Conservation (phyloP, 2,329 filamentous ascomycete genomes). For the Metarhizium brunneum region DNA sequence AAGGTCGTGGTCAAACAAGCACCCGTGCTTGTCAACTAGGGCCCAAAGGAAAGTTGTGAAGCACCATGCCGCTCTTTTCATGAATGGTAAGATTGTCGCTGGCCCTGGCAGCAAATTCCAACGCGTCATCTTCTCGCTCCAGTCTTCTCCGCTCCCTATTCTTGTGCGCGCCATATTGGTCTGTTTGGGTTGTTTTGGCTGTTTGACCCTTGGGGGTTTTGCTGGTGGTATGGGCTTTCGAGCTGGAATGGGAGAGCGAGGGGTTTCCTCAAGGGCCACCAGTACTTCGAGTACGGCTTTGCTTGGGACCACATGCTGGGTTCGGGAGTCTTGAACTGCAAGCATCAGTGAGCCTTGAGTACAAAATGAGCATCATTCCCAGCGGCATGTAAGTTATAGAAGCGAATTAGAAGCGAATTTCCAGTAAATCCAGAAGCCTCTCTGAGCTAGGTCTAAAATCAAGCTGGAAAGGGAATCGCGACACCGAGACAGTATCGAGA, state of each 20-base stretch:
- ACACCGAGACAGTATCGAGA: background rate
- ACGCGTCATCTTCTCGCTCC: background rate
- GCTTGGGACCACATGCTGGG: background rate
- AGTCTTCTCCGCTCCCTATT: background rate
- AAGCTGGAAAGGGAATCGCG: background rate
- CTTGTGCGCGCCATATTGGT: background rate
- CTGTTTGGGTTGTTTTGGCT: background rate
- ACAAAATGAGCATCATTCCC: background rate
- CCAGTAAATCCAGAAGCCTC: background rate
- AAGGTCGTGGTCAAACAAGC: background rate
- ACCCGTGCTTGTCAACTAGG: too few relatives aligned
- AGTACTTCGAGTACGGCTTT: background rate
- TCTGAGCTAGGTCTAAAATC: background rate
- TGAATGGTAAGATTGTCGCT: too few relatives aligned
- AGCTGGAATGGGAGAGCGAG: background rate
- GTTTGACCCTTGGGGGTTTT: background rate
- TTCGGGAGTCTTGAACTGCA: background rate
- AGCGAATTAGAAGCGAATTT: background rate
- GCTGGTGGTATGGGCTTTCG: background rate
- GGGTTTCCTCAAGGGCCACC: background rate
- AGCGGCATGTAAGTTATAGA: background rate
- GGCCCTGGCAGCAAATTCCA: background rate
- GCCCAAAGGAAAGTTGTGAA: too few relatives aligned
- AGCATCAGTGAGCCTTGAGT: background rate
- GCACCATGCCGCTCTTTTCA: too few relatives aligned